phyloP scores from a whole-genome alignment of 768 basidiomycete genomes.

The Pulveroboletus sp. region DNA sequence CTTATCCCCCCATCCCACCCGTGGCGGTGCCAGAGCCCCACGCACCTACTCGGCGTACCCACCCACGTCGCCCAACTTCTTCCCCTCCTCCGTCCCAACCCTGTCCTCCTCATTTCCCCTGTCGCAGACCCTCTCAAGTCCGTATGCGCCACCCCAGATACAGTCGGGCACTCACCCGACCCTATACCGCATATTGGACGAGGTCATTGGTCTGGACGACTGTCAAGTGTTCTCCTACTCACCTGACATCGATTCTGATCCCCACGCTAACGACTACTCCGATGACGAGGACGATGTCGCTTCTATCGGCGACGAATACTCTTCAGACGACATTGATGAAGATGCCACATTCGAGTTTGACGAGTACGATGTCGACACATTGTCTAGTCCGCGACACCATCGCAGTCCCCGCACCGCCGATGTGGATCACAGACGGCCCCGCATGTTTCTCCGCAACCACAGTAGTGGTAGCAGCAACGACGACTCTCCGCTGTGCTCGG shows the following conservation, averaged over 20 bases:
- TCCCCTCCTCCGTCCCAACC: constrained; percentile 66
- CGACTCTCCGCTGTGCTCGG: constrained; percentile 30
- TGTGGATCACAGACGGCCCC: constrained; percentile 3
- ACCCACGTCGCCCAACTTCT: constrained; percentile 66
- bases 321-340: constrained; percentile 70
- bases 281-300: constrained; percentile 77
- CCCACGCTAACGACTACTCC: constrained; percentile 80
- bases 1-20: constrained; percentile 55
- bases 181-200: constrained; percentile 83
- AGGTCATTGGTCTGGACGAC: constrained; percentile 84
- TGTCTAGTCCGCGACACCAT: constrained; percentile 11
- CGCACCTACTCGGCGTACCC: constrained; percentile 88
- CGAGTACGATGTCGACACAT: constrained; percentile 71
- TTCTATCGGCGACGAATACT: constrained; percentile 64
- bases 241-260: constrained; percentile 92
- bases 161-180: constrained; percentile 85
- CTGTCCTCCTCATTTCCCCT: constrained; percentile 73
- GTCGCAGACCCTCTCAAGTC: constrained; percentile 55
- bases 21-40: constrained; percentile 63
- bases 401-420: constrained; percentile 9
- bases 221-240: constrained; percentile 95
- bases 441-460: constrained; percentile 24
- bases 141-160: constrained; percentile 68
- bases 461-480: constrained; percentile 36
- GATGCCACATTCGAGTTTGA: constrained; percentile 78